phyloP scores from a whole-genome alignment of 2,329 filamentous ascomycete species.

The Cryoendolithus antarcticus region DNA sequence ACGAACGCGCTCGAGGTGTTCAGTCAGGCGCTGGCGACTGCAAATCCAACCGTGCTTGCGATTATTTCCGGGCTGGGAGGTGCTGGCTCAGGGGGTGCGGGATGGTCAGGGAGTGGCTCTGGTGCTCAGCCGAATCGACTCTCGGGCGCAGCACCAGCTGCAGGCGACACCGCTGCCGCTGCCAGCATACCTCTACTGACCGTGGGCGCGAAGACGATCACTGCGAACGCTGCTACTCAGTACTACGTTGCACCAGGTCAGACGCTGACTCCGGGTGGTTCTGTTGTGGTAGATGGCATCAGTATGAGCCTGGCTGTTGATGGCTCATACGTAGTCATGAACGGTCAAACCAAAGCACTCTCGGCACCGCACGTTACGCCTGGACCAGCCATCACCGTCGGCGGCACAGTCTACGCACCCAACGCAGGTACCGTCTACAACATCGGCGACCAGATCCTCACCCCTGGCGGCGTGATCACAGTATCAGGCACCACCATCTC shows the following conservation, averaged over 20 bases:
- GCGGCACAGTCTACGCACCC: conserved; percentile 28
- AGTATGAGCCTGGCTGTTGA: conserved; percentile 28
- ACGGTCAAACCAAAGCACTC: conserved; percentile 24
- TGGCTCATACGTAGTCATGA: conserved; percentile 29
- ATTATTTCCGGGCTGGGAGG: conserved; percentile 4
- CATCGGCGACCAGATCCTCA: conserved; percentile 23
- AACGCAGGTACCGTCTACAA: conserved; percentile 35
- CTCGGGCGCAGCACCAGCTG: conserved; percentile 3
- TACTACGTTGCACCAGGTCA: conserved; percentile 30
- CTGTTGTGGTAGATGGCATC: conserved; percentile 26
- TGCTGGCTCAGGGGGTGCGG: conserved; percentile 4
- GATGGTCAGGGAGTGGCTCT: neutral
- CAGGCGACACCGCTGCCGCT: conserved; percentile 8
- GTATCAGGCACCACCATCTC: conserved; percentile 27
- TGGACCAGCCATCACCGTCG: conserved; percentile 23
- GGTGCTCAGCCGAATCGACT: conserved; percentile 1
- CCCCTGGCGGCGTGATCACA: conserved; percentile 26
- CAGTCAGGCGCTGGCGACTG: conserved; percentile 4
- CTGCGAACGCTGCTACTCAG: conserved; percentile 35
- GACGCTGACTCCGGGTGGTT: conserved; percentile 25
- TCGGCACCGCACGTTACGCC: conserved; percentile 12
- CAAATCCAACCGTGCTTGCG: neutral
- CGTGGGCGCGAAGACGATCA: conserved; percentile 28
- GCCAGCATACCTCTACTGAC: conserved; percentile 25
- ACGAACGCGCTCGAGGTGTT: conserved; percentile 2